Evolutionary conservation across 2,329 filamentous ascomycete species (phyloP).

Genomic region (Colletotrichum neosansevieriae): DNA sequence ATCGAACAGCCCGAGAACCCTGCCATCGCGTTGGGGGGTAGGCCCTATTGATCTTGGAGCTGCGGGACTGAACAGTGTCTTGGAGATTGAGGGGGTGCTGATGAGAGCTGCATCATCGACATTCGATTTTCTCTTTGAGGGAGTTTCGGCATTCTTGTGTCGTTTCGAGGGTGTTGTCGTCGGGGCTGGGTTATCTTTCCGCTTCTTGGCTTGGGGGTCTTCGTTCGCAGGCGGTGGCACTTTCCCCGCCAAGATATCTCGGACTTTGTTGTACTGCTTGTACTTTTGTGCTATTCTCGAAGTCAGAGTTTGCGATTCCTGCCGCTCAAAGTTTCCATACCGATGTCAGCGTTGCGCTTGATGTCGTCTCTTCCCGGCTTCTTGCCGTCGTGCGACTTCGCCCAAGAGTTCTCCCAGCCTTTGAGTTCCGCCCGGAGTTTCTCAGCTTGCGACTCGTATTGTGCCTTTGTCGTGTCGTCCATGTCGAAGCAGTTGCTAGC

Average conservation of each 20-base stretch:
- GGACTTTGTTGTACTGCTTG: constrained; percentile 78
- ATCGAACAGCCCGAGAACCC: constrained; percentile 83
- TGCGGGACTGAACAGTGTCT: constrained; percentile 70
- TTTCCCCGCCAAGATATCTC: constrained; percentile 70
- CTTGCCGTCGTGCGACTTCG: constrained; percentile 69
- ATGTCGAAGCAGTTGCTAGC: constrained; percentile 48
- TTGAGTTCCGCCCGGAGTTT: constrained; percentile 78
- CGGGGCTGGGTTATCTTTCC: constrained; percentile 51
- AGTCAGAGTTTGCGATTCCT: neutral
- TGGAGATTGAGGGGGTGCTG: constrained; percentile 67
- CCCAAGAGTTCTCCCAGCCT: constrained; percentile 78
- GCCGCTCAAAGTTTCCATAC: constrained; percentile 56
- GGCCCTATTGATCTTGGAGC: constrained; percentile 76
- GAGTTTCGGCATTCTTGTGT: constrained; percentile 59
- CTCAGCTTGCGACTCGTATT: constrained; percentile 64
- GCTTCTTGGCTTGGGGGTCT: constrained; percentile 53
- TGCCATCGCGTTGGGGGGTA: constrained; percentile 83
- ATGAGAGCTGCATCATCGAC: constrained; percentile 57
- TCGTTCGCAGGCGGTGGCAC: constrained; percentile 55
- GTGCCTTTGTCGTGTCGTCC: constrained; percentile 58
- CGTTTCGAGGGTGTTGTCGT: constrained; percentile 66
- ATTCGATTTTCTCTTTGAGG: constrained; percentile 53
- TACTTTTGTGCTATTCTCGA: constrained; percentile 73
- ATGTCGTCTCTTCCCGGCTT: constrained; percentile 83
- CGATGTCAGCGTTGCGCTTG: constrained; percentile 77